Base-by-base conservation (phyloP, 805 yeast species). In the Alloascoidea africana region DNA sequence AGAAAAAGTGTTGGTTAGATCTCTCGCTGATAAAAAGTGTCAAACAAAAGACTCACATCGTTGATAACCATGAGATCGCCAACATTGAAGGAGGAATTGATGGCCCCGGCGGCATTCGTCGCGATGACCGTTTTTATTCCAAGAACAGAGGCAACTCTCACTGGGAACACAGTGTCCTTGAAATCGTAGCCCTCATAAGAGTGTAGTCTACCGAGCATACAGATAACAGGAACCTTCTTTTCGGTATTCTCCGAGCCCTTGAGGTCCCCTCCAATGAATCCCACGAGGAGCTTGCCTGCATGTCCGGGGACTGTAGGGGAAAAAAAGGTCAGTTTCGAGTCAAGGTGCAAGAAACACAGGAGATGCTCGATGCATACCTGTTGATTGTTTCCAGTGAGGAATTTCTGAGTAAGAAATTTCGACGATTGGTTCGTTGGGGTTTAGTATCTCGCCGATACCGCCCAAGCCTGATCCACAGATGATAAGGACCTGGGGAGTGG, bases 21-120 rank as follows among this genome's bases (percentile, higher is more conserved):
- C n/a, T 8, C 8, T 23, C n/a, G 13, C 8, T 23, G 8, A 8
- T 17, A 13, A 4, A 34, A 14, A 38, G 13, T 15, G 35, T 8
- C 14, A 11, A n/a, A 4, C n/a, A n/a, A n/a, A 4, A 3, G 3
- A 27, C 49, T 13, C 36, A 47, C 51, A 42, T 87, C 98, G 45
- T 68, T 68, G 44, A 89, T 71, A 36, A 91, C 66, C 97, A 91
- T 89, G 45, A 89, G 62, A 51, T 91, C 96, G 19, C 96, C 96
- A 2, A 89, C 82, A 38, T 66, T 65, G 55, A 58, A 87, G 3
- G 49, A 51, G 2, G 70, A 58, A 49, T 85, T 80, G 35, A 81
- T 56, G 1, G 96, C 96, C 35, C 97, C 98, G 2, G 96, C 94
- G 1, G 98, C 98, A 57, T 89, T 89, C n/a, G 97, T 89, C 8